Evolutionary conservation across 148 eudicot genomes (phyloP), one percentile per base, ranked within the genome.

Genomic region (Vaccinium corymbosum): DNA sequence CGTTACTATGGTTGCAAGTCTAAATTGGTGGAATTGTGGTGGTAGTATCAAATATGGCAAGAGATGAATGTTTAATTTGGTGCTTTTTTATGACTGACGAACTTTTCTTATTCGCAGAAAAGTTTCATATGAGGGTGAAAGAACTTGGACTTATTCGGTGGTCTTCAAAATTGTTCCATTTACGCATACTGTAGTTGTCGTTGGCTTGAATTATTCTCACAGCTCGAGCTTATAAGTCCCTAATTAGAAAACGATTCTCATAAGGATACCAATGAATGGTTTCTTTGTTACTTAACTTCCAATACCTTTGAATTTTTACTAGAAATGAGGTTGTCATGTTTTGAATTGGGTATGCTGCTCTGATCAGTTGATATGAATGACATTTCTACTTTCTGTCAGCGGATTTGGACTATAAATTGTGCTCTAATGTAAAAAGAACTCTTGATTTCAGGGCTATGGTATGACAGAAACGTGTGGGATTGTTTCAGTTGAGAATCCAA

Each of bases 401-500:
- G 9, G 17, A 29, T 22, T 76, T 17, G 80, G 12, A 14, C 52
- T 51, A 20, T 7, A 38, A n/a, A n/a, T 55, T 29, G 48, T 32
- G 17, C 52, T 52, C 84, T 80, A 80, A 88, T 82, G 3, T 62
- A 4, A 1, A 79, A 81, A 20, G 7, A 32, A 49, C 75, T 19
- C 73, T 50, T 87, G 27, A 61, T 86, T 86, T 86, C 90, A 95
- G 95, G 98, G 98, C 10, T 93, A 88, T 91, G 97, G 98, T 14
- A 93, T 95, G 97, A 93, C 98, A 38, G 98, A 95, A 88, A 92
- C 97, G 12, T 90, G 91, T 80, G 97, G 94, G 76, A 85, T 92
- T 46, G 83, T 93, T 71, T 88, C 94, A 5, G 14, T 92, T 11
- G 98, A 94, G 84, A 85, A 92, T 88, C 83, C 82, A 68, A 74